phyloP scores from a whole-genome alignment of 768 basidiomycete species.

The Amanita muscaria region DNA sequence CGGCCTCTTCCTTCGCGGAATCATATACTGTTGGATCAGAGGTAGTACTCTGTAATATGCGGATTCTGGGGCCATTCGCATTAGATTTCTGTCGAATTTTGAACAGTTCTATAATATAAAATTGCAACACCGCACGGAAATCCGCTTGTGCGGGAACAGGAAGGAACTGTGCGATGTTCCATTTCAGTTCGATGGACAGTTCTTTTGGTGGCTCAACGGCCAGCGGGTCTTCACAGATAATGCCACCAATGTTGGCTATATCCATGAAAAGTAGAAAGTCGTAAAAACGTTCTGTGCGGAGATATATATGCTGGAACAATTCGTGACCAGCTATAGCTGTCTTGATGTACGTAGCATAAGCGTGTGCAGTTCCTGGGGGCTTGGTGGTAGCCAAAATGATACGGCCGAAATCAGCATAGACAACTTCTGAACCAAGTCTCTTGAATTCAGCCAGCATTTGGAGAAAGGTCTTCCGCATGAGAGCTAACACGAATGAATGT shows the following conservation, averaged over 20 bases:
- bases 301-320: constrained; percentile 86
- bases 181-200: constrained; percentile 71
- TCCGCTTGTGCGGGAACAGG: constrained; percentile 74
- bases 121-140: constrained; percentile 65
- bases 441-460: constrained; percentile 96
- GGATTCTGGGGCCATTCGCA: constrained; percentile 54
- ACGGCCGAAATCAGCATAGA: constrained; percentile 89
- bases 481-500: constrained; percentile 86
- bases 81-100: constrained; percentile 58
- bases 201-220: constrained; percentile 62
- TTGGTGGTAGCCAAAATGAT: constrained; percentile 91
- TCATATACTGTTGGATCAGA: constrained; percentile 63
- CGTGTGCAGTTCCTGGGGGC: constrained; percentile 89
- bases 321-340: constrained; percentile 92
- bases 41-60: constrained; percentile 52
- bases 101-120: constrained; percentile 82
- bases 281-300: constrained; percentile 83
- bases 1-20: constrained; percentile 58
- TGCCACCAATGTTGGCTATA: constrained; percentile 81
- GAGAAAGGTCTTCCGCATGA: constrained; percentile 98
- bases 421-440: constrained; percentile 84
- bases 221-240: constrained; percentile 75
- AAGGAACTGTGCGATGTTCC: constrained; percentile 90
- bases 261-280: constrained; percentile 97
- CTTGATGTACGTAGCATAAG: constrained; percentile 92